A percentile compares a stretch with the other conserved stretches of the same genome.
Evolutionary conservation across 2,329 filamentous ascomycete species (phyloP).

Genomic region (Trichoderma sp.): DNA sequence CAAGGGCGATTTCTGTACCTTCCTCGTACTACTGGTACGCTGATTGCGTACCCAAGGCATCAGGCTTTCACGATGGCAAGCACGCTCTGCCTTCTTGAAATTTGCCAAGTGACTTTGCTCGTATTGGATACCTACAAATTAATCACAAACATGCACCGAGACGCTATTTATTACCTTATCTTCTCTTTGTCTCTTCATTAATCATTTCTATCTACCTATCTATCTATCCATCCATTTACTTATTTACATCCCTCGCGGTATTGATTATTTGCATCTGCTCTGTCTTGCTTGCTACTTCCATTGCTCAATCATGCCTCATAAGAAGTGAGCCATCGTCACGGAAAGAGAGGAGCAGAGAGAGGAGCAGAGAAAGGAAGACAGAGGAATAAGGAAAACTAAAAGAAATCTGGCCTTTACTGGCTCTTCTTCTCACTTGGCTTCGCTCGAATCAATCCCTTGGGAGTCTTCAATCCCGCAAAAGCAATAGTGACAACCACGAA

Average conservation of each 20-base stretch:
- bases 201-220: background rate
- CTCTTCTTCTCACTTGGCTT: conserved; percentile 32
- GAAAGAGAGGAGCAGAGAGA: background rate
- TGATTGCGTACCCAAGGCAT: background rate
- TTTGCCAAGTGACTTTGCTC: background rate
- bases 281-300: background rate
- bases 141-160: background rate
- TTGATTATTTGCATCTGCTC: background rate
- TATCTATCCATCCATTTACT: background rate
- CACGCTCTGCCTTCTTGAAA: background rate
- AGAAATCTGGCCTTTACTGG: conserved; percentile 27
- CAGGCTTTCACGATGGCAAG: background rate
- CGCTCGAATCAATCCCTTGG: conserved; percentile 41
- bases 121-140: background rate
- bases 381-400: background rate
- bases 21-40: background rate
- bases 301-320: background rate
- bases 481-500: conserved; percentile 71
- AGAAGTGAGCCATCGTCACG: background rate
- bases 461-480: conserved; percentile 72
- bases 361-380: too few relatives aligned
- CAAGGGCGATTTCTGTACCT: background rate
- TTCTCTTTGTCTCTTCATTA: background rate
- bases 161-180: background rate
- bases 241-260: background rate